Base-by-base conservation (phyloP, 148 eudicot genomes). In the Spergularia bocconei region DNA sequence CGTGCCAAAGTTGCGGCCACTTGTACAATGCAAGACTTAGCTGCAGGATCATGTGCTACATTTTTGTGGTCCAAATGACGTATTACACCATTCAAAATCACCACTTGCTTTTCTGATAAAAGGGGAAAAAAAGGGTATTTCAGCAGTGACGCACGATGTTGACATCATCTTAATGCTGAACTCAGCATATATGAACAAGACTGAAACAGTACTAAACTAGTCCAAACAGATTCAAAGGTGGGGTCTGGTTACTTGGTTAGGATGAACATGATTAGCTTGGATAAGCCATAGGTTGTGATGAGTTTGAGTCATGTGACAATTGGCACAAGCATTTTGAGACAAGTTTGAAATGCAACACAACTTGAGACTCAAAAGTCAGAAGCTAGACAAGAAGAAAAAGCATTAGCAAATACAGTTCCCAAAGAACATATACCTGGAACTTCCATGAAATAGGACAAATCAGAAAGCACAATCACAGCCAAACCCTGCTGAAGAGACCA, bases 61-160 rank as follows among this genome's bases (percentile, higher is more conserved):
- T 85, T 90, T 87, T 95, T 92, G 84, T 95, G 99, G 86, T 95
- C 97, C 89, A 92, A 76, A 86, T 95, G 99, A 33, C 89, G 97
- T 77, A 95, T 83, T 23, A 90, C 88, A 70, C 88, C 81, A 79
- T 86, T 80, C 60, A 95, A 82, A 73, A 95, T 81, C 21, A 89
- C 81, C 77, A 85, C 88, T 81, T 86, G 87, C 61, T 89, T 83
- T 79, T 89, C 99, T 92, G 91, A 55, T 23, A 63, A 61, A 29
- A 64, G 62, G 60, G 58, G 53, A 55, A 38, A 64, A 64, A 20
- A 21, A 70, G 13, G 13, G 15, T 10, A 51, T 8, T 8, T 44
- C 67, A 62, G 52, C 23, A 13, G 15, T 59, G 44, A 50, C 59
- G 21, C 41, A 29, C 36, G 36, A 29, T 29, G 36, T 29, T 29